These are phyloP conservation scores for Tolypocladium sp. DNA, from an alignment of 2,329 filamentous ascomycete species.

Conservation along the genomic window DNA sequence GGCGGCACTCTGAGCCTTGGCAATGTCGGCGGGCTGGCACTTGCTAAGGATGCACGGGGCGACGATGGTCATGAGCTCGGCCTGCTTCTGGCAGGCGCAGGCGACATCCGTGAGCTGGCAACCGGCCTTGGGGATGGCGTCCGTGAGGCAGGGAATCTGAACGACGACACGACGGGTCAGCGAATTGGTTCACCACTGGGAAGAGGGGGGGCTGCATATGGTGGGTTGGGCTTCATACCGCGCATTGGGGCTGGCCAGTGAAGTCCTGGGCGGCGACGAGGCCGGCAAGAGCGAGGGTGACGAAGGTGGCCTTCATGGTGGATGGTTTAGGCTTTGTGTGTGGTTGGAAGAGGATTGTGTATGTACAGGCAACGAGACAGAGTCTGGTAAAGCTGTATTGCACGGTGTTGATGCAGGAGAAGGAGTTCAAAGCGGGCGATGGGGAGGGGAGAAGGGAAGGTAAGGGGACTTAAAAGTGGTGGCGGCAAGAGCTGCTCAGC, in stretches of 20 bases:
- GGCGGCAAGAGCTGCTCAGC: not conserved
- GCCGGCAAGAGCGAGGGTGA: constrained; percentile 22
- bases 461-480: constrained; percentile 1
- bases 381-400: not conserved
- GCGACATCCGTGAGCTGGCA: constrained; percentile 24
- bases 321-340: not conserved
- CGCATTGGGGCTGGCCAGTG: constrained; percentile 24
- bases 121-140: constrained; percentile 24
- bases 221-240: constrained; percentile 22
- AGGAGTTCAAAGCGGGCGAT: not conserved
- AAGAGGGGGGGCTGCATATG: not conserved
- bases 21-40: constrained; percentile 22
- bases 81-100: constrained; percentile 30
- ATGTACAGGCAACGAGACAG: not conserved
- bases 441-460: not conserved
- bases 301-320: constrained; percentile 31
- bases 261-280: constrained; percentile 29
- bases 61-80: constrained; percentile 17
- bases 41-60: constrained; percentile 21
- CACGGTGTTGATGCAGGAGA: not conserved
- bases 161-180: not conserved
- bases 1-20: constrained; percentile 21
- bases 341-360: not conserved
- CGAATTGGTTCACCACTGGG: not conserved
- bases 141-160: constrained; percentile 23